phyloP scores from a whole-genome alignment of 495 filamentous ascomycete species.

The Penicillium turbatum region DNA sequence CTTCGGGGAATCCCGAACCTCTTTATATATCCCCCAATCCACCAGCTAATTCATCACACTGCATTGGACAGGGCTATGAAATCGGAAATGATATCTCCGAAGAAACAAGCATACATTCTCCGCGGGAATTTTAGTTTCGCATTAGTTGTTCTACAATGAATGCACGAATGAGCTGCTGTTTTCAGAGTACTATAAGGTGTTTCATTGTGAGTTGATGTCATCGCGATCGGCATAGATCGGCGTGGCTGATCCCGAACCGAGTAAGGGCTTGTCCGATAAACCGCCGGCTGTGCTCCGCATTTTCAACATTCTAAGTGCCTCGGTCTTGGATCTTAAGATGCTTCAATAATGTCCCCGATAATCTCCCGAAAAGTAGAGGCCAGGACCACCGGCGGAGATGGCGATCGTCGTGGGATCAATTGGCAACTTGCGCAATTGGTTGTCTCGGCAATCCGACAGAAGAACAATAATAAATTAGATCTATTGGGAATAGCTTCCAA shows the following conservation, averaged over 20 bases:
- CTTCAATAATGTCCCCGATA: not conserved
- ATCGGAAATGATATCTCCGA: not conserved
- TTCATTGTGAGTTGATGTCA: no score
- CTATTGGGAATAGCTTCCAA: no score
- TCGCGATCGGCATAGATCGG: not conserved
- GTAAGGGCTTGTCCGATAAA: not conserved
- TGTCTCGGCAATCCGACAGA: no score
- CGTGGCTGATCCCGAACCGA: not conserved
- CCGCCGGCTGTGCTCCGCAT: not conserved
- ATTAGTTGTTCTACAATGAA: not conserved
- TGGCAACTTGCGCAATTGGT: no score
- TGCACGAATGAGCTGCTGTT: no score
- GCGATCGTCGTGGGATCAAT: no score
- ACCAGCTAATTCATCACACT: no score
- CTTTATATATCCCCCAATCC: not conserved
- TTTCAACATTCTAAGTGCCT: not conserved
- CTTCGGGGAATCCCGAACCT: not conserved
- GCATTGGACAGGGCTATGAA: not conserved
- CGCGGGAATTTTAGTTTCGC: not conserved
- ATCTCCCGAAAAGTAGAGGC: not conserved
- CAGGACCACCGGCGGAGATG: no score
- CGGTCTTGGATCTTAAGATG: not conserved
- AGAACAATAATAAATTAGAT: no score
- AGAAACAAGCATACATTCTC: not conserved
- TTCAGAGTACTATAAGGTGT: no score